Conservation (phyloP, 2,329 filamentous ascomycete genomes). For the Calonectria leucothoes region DNA sequence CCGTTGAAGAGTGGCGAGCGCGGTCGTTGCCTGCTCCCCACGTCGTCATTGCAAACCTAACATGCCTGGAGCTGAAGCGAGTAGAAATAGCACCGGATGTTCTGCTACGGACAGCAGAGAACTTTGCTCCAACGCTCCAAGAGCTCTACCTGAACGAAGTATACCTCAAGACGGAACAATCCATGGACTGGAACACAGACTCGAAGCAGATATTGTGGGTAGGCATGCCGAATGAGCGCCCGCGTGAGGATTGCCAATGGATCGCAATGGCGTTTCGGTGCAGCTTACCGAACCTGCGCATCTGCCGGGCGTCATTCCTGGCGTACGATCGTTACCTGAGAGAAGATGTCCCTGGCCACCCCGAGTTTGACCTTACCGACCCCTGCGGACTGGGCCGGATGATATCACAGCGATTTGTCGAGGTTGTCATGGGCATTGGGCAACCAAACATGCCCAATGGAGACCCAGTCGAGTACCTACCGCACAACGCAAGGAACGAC, state of each 20-base stretch:
- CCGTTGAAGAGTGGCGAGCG: constrained; percentile 53
- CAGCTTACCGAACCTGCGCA: constrained; percentile 48
- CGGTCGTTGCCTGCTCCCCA: constrained; percentile 52
- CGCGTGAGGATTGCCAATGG: constrained; percentile 52
- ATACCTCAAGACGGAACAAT: constrained; percentile 56
- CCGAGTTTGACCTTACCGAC: constrained; percentile 55
- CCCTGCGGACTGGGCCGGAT: constrained; percentile 54
- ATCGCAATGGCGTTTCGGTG: constrained; percentile 55
- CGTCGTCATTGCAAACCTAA: constrained; percentile 51
- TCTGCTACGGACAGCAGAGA: constrained; percentile 48
- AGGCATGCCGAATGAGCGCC: constrained; percentile 56
- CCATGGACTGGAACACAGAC: constrained; percentile 47
- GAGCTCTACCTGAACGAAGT: constrained; percentile 60
- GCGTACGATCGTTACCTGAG: constrained; percentile 56
- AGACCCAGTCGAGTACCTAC: constrained; percentile 49
- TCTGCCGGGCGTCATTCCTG: constrained; percentile 58
- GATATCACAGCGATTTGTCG: constrained; percentile 59
- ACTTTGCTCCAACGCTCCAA: constrained; percentile 52
- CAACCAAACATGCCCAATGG: constrained; percentile 51
- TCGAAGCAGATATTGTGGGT: constrained; percentile 55
- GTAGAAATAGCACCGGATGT: constrained; percentile 52
- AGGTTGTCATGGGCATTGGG: constrained; percentile 54
- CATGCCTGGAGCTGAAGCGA: constrained; percentile 56
- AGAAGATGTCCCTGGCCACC: constrained; percentile 43
- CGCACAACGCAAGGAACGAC: constrained; percentile 42